Evolutionary conservation across 345 rosid species (phyloP).

Genomic region (sweet orange (Citrus sinensis)): DNA sequence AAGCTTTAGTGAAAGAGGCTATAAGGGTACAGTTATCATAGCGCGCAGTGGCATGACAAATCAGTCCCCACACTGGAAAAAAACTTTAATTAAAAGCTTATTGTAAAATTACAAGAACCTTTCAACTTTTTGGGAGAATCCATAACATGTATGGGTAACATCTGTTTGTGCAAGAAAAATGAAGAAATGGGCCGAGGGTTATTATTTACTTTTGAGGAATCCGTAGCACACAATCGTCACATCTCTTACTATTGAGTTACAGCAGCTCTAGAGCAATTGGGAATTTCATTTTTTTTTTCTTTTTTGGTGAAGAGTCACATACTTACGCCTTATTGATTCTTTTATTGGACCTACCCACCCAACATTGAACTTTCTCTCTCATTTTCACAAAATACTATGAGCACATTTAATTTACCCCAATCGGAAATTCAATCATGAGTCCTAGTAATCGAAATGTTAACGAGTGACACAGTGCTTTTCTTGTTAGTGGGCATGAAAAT

Average conservation of each 20-base stretch:
- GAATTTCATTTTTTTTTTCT: too few relatives aligned
- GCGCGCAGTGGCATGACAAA: slow-evolving; percentile 2
- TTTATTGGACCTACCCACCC: slow-evolving; percentile 2
- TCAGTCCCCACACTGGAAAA: slow-evolving; percentile 14
- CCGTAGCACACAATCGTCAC: slow-evolving; percentile 1
- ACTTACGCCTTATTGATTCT: neutral
- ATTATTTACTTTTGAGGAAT: neutral
- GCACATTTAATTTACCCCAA: neutral
- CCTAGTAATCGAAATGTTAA: neutral
- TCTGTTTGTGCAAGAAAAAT: neutral
- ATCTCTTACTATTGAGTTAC: neutral
- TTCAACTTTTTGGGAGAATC: slow-evolving; percentile 4
- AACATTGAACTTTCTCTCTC: neutral
- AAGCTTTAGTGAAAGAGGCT: slow-evolving; percentile 14
- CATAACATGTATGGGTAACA: neutral
- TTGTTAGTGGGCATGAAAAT: neutral
- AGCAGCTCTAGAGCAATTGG: too few relatives aligned
- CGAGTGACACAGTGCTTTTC: neutral
- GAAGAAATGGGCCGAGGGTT: slow-evolving; percentile 4
- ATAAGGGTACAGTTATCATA: slow-evolving; percentile 11
- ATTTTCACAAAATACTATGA: neutral
- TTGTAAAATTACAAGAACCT: neutral
- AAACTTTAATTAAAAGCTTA: too few relatives aligned
- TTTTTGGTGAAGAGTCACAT: slow-evolving; percentile 12
- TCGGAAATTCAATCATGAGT: neutral